Evolutionary conservation across 2,329 filamentous ascomycete species (phyloP).

Genomic region (Microthyrium microscopicum): DNA sequence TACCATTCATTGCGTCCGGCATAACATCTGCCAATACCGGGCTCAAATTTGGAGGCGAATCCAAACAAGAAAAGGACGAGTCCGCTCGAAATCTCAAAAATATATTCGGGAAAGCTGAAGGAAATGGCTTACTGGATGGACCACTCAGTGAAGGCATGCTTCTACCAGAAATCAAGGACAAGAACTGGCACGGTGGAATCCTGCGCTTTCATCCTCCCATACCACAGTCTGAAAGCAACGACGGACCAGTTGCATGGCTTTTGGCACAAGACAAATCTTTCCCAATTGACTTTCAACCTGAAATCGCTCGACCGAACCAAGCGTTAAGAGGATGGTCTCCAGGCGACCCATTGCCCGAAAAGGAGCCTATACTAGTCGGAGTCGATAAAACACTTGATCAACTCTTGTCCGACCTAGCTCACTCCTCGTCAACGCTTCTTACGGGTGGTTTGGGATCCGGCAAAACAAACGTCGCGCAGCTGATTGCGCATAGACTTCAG

Average conservation of each 20-base stretch:
- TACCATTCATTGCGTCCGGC: constrained; percentile 43
- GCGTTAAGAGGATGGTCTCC: constrained; percentile 31
- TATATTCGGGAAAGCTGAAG: constrained; percentile 47
- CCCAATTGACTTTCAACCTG: constrained; percentile 57
- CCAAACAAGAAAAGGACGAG: constrained; percentile 67
- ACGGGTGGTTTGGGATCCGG: constrained; percentile 82
- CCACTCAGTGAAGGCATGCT: constrained; percentile 82
- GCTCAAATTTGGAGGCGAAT: constrained; percentile 78
- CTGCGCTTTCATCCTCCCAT: constrained; percentile 54
- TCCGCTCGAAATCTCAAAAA: constrained; percentile 53
- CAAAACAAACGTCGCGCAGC: constrained; percentile 66
- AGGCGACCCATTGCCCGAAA: constrained; percentile 36
- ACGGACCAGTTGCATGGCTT: constrained; percentile 48
- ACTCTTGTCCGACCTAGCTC: constrained; percentile 58
- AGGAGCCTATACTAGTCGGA: constrained; percentile 54
- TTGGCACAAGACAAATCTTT: constrained; percentile 60
- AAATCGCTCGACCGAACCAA: constrained; percentile 49
- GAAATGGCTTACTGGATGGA: constrained; percentile 55
- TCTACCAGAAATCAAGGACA: constrained; percentile 39
- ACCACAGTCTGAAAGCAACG: constrained; percentile 24
- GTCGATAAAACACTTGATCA: constrained; percentile 63
- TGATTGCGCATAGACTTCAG: constrained; percentile 58
- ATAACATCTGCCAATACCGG: constrained; percentile 21
- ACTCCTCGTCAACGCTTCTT: constrained; percentile 76
- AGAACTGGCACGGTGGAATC: constrained; percentile 68